Evolutionary conservation across 2,329 filamentous ascomycete genomes (phyloP), one percentile per base, ranked within the genome.

Genomic region (Colletotrichum falcatum): DNA sequence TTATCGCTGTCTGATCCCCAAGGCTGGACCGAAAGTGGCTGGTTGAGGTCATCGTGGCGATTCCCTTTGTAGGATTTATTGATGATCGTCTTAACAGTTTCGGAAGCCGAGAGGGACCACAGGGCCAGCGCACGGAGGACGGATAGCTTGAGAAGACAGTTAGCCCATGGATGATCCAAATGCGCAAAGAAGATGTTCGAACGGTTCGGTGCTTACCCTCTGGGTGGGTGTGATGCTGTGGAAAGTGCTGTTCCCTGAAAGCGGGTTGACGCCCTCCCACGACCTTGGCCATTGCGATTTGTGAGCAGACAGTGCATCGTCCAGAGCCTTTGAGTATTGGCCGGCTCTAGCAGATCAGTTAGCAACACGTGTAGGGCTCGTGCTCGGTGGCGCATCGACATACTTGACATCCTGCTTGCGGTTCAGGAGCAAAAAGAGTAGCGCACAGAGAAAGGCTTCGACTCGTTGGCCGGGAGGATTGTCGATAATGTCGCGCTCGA

Each of bases 371-470:
- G 11, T 30, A 28, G 12, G 53, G 44, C 53, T n/a, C 51, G 26
- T 35, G 9, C 53, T 39, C 20, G 28, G 12, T 23, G 62, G 53
- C 62, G 53, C 68, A 42, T 55, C 58, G 23, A 71, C 94, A 82
- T 89, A 98, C 96, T 99, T 97, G 79, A 98, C 93, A 83, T 97
- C 95, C 80, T 99, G 97, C 86, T 99, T 98, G 81, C 96, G 91
- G 82, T 99, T 99, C 77, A 99, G 86, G 65, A 98, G 89, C 76
- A 99, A 86, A 39, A 93, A 91, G 54, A 99, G 85, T 74, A 99
- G 83, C 73, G 94, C 94, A 85, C 97, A 99, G 33, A 99, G 86
- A 69, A 99, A 90, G 75, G 91, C 89, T 84, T 98, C 95, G 56
- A 93, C 91, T 78, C 95, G 91, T 77, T 97, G 91, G 76, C 94